Evolutionary conservation across 495 filamentous ascomycete genomes (phyloP), one percentile per base, ranked within the genome.

Genomic region (Aspergillus incahuasiensis): DNA sequence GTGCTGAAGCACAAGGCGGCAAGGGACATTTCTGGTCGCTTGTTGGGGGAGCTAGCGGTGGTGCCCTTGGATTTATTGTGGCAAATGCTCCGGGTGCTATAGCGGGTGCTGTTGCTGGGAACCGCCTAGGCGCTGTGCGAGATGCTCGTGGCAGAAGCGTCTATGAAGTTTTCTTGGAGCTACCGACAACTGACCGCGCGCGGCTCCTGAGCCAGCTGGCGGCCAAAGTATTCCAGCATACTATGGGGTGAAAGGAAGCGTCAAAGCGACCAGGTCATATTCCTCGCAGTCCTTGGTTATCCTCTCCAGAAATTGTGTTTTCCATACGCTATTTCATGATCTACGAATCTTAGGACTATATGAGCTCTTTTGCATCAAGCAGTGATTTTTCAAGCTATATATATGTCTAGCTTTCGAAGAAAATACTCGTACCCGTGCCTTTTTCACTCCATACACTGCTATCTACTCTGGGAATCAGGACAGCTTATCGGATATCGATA

Each of bases 81-180:
- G 94, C 85, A 6, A 97, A 96, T 64, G 79, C 96, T 18, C 90
- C 94, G 0, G 94, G 94, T 0, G 82, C 90, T 52, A 57, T 97
- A 19, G 95, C 92, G 15, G 94, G 94, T 4, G 91, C 90, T 1
- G 91, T 96, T 19, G 94, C 92, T 4, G 94, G 94, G 32, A 97
- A 96, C 67, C 74, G 91, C 48, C 67, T 98, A 7, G 94, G 94
- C 12, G 88, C 89, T 5, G 81, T 98, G 4, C 77, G 94, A 40
- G 94, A 98, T 75, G 82, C 87, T 15, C 88, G 85, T 71, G 92
- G 92, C 9, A 96, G 97, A 84, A 94, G 88, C 73, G 95, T 98
- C 19, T 97, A 95, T 74, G 80, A 83, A 41, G 94, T 96, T 21
- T 97, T 92, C 60, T 48, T 81, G 64, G 89, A 95, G 56, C 69